These are phyloP conservation scores for Mrakia blollopis DNA, from an alignment of 768 basidiomycete genomes.

Conservation along the genomic window DNA sequence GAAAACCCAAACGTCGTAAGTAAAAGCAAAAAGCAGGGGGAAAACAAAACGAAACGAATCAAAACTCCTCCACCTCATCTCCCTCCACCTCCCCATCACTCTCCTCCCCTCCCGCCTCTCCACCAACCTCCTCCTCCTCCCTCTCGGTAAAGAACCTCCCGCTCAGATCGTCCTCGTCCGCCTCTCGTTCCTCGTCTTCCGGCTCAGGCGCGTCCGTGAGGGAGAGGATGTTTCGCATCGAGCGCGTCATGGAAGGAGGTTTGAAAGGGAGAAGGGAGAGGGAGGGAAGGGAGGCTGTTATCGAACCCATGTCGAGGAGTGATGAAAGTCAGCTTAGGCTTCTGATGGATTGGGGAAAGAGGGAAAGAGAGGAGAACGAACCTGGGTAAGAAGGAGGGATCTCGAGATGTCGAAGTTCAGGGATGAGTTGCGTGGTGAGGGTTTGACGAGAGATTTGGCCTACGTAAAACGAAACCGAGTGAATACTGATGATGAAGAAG, in stretches of 20 bases:
- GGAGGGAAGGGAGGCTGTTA: constrained; percentile 18
- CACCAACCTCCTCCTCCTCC: not conserved
- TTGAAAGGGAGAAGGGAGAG: constrained; percentile 7
- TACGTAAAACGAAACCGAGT: not conserved
- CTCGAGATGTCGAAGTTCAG: constrained; percentile 15
- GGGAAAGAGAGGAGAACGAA: not conserved
- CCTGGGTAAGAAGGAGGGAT: constrained; percentile 28
- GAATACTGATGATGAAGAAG: not conserved
- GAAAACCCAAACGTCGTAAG: not conserved
- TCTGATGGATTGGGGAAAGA: not conserved
- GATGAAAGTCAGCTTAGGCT: not conserved
- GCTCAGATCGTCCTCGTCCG: not conserved
- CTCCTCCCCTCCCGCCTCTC: not conserved
- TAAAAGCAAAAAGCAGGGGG: no score
- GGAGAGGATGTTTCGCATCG: constrained; percentile 12
- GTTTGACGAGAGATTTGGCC: constrained; percentile 14
- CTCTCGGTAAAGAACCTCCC: not conserved
- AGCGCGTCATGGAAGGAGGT: not conserved
- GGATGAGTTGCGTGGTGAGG: constrained; percentile 23
- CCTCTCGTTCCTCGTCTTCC: not conserved
- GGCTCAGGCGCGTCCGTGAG: not conserved
- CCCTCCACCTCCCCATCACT: constrained; percentile 10
- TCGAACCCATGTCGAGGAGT: not conserved
- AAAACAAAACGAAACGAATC: no score
- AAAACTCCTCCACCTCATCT: constrained; percentile 7